Percentiles rank a stretch among this genome's conserved stretches.
phyloP scores from a whole-genome alignment of 2,329 filamentous ascomycete genomes.

The Aspergillus fumigatus region DNA sequence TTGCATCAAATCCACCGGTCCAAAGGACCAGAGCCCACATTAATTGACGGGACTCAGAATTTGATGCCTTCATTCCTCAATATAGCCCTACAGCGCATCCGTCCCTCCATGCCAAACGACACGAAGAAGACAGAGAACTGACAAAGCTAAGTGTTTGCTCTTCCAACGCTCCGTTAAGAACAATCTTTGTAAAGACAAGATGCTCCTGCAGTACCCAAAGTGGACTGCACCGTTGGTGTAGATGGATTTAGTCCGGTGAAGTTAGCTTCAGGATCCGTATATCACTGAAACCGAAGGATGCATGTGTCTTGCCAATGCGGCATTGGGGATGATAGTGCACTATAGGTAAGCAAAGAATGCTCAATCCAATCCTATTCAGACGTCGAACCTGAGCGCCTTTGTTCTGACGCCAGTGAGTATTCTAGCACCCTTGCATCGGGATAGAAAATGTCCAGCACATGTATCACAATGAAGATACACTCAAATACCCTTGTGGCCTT shows the following conservation, averaged over 20 bases:
- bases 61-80: constrained; percentile 35
- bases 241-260: background rate
- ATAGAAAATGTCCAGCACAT: background rate
- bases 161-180: constrained; percentile 83
- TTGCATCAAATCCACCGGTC: constrained; percentile 34
- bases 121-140: constrained; percentile 20
- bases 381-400: background rate
- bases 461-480: constrained; percentile 1
- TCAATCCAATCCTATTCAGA: background rate
- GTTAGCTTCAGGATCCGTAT: constrained; percentile 2
- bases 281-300: background rate
- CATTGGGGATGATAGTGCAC: background rate
- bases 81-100: constrained; percentile 13
- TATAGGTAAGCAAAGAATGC: background rate
- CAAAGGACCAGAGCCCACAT: constrained; percentile 13
- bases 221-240: constrained; percentile 66
- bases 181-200: constrained; percentile 60
- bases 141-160: constrained; percentile 40
- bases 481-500: background rate
- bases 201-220: constrained; percentile 68
- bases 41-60: constrained; percentile 23
- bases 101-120: constrained; percentile 12
- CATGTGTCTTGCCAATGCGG: background rate
- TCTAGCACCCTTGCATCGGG: background rate
- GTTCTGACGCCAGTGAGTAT: background rate